Conservation (phyloP, 805 yeast species). For the Komagataella pastoris region DNA sequence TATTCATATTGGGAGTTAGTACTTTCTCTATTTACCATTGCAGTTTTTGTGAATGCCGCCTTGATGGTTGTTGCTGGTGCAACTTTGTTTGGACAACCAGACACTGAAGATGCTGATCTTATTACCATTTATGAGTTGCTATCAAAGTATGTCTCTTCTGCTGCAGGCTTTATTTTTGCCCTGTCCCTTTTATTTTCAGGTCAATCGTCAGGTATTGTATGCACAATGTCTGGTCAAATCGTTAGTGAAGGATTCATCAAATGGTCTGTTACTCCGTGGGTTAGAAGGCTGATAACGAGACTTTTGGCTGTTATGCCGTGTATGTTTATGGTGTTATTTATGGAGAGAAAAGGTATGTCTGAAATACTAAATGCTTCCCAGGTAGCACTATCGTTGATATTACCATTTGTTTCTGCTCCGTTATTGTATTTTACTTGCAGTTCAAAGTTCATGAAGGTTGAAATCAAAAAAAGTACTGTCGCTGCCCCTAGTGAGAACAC, state of each 20-base stretch:
- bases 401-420: slow-evolving; percentile 81
- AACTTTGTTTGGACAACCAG: slow-evolving; percentile 56
- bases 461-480: slow-evolving; percentile 13
- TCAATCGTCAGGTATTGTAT: slow-evolving; percentile 83
- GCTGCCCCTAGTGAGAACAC: slow-evolving; percentile 1
- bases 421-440: slow-evolving; percentile 69
- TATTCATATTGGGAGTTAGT: slow-evolving; percentile 64
- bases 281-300: slow-evolving; percentile 67
- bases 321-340: slow-evolving; percentile 50
- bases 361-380: slow-evolving; percentile 75
- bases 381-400: slow-evolving; percentile 65
- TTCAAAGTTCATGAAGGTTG: slow-evolving; percentile 54
- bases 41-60: slow-evolving; percentile 77
- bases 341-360: slow-evolving; percentile 64
- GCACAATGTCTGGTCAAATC: slow-evolving; percentile 89
- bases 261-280: slow-evolving; percentile 74
- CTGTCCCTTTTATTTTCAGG: slow-evolving; percentile 77
- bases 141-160: slow-evolving; percentile 45
- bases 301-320: slow-evolving; percentile 74
- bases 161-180: slow-evolving; percentile 77
- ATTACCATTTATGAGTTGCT: slow-evolving; percentile 63
- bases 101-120: slow-evolving; percentile 69
- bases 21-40: slow-evolving; percentile 62
- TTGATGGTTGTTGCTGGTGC: slow-evolving; percentile 76
- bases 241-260: slow-evolving; percentile 83